Percentiles rank a stretch among this genome's conserved stretches.
Conservation (phyloP, 1,284 basidiomycete genomes). For the Microbotryum silenes-acaulis region DNA sequence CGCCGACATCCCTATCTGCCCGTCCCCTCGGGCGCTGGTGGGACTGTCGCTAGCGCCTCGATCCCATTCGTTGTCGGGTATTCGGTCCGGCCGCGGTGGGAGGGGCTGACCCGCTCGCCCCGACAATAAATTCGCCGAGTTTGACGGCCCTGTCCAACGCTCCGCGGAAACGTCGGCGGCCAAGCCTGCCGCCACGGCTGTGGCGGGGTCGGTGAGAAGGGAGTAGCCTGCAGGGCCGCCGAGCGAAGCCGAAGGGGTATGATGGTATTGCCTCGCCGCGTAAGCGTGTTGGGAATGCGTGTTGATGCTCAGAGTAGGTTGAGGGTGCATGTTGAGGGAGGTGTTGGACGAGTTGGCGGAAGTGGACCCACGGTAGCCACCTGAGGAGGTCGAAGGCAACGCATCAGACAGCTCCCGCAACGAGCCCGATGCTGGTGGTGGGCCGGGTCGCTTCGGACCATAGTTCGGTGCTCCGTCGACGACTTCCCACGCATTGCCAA, state of each 20-base stretch:
- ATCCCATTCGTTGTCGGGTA: constrained; percentile 7
- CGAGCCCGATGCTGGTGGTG: neutral
- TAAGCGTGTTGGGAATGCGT: neutral
- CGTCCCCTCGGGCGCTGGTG: neutral
- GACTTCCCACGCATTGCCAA: constrained; percentile 10
- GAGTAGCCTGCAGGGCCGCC: constrained; percentile 6
- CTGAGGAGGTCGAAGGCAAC: neutral
- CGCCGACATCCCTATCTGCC: neutral
- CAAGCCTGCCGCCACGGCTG: constrained; percentile 20
- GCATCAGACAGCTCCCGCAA: constrained; percentile 17
- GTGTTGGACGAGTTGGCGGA: constrained; percentile 16
- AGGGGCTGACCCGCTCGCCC: constrained; percentile 2
- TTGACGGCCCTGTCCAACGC: neutral
- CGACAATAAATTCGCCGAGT: neutral
- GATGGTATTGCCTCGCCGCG: neutral
- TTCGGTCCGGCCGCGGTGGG: neutral
- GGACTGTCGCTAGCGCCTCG: neutral
- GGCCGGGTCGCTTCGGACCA: constrained; percentile 3
- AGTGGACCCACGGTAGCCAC: neutral
- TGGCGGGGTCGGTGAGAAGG: constrained; percentile 26
- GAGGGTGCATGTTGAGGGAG: constrained; percentile 4
- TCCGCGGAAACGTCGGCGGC: neutral
- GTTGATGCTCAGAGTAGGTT: neutral
- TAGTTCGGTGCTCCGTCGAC: constrained; percentile 4
- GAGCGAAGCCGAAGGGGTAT: neutral